Evolutionary conservation across 768 basidiomycete species (phyloP).

Genomic region (Boletus vinaceobasis): DNA sequence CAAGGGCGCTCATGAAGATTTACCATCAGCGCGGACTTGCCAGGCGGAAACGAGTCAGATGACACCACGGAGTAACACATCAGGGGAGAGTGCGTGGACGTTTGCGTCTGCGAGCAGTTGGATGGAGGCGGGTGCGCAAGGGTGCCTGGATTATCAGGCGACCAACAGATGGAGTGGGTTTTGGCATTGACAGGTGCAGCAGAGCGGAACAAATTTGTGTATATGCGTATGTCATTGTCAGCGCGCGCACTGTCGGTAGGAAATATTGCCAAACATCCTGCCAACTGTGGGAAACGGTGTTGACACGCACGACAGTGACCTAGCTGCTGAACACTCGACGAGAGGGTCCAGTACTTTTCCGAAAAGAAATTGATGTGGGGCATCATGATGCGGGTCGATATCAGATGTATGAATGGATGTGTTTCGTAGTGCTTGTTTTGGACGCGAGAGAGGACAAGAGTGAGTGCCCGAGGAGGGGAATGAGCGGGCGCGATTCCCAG

Average conservation of each 20-base stretch:
- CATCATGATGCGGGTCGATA: not conserved
- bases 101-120: slow-evolving; percentile 15
- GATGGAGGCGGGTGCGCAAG: not conserved
- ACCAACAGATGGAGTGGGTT: slow-evolving; percentile 22
- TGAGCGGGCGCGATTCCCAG: not conserved
- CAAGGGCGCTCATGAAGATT: not conserved
- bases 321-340: not conserved
- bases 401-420: not conserved
- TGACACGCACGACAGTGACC: not conserved
- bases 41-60: not conserved
- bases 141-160: slow-evolving; percentile 4
- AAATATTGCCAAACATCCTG: not conserved
- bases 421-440: not conserved
- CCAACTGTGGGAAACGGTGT: not conserved
- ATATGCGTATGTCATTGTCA: not conserved
- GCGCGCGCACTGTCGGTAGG: not conserved
- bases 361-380: not conserved
- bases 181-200: slow-evolving; percentile 8
- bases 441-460: not conserved
- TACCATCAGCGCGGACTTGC: not conserved
- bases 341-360: not conserved
- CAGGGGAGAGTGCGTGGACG: slow-evolving; percentile 19
- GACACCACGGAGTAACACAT: slow-evolving; percentile 16
- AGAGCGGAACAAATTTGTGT: not conserved
- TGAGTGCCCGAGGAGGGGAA: not conserved